Conservation (phyloP, 306 rosid genomes). For the Rosa rugosa region DNA sequence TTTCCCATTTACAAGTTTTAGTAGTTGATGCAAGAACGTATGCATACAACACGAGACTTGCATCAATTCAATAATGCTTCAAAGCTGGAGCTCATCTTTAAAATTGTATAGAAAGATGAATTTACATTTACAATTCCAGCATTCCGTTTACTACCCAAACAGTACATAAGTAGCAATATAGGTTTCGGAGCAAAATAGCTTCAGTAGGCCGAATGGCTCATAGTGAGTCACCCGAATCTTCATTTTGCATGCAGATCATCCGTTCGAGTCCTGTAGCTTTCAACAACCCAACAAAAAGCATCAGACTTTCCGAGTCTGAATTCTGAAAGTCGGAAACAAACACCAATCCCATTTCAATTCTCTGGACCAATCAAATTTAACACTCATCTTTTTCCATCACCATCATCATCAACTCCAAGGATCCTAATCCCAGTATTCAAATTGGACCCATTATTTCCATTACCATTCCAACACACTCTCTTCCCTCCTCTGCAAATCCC, state of each 20-base stretch:
- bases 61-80: background rate
- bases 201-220: background rate
- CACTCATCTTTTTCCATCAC: conserved; percentile 15
- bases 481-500: conserved; percentile 46
- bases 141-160: too few species aligned
- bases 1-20: background rate
- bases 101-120: background rate
- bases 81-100: background rate
- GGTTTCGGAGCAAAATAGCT: background rate
- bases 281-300: background rate
- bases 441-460: background rate
- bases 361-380: background rate
- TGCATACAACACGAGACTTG: background rate
- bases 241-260: background rate
- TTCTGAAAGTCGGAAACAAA: background rate
- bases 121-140: background rate
- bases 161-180: background rate
- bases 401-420: conserved; percentile 21
- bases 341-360: background rate
- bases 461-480: conserved; percentile 38
- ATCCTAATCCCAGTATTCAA: conserved; percentile 8
- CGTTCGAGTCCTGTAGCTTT: background rate
- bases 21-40: background rate
- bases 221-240: background rate
- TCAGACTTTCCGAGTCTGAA: background rate